These are phyloP conservation scores for Pythium insidiosum DNA, from an alignment of 352 stramenopile species.

Conservation along the genomic window DNA sequence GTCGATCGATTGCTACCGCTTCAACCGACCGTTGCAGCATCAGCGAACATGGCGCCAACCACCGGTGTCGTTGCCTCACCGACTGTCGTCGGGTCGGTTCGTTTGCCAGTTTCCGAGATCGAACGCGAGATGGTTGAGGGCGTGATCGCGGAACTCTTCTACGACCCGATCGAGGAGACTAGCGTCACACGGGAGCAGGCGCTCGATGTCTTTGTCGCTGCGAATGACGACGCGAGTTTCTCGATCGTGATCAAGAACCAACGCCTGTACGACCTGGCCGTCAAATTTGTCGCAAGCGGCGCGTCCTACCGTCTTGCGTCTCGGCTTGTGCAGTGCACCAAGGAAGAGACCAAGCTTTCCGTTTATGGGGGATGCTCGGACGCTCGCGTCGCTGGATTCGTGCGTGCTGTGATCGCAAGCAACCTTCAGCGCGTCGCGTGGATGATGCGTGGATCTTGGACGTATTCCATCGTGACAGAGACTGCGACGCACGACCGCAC, in stretches of 20 bases:
- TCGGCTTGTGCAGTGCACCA: constrained; percentile 45
- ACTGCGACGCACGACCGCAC: constrained; percentile 40
- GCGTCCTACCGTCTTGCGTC: constrained; percentile 46
- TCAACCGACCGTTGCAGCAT: constrained; percentile 7
- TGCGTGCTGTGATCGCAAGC: constrained; percentile 43
- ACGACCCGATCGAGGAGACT: constrained; percentile 32
- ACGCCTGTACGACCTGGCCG: constrained; percentile 46
- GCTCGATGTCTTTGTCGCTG: constrained; percentile 42
- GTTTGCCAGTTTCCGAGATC: constrained; percentile 44
- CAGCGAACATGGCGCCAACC: background rate
- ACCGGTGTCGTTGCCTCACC: background rate
- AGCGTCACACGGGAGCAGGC: constrained; percentile 27
- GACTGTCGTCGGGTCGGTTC: constrained; percentile 25
- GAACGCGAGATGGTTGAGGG: constrained; percentile 45
- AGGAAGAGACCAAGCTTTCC: constrained; percentile 45
- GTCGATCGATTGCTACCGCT: background rate
- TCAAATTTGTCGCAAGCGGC: constrained; percentile 54
- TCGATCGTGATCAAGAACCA: constrained; percentile 58
- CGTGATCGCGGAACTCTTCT: constrained; percentile 43
- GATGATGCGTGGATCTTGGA: constrained; percentile 56
- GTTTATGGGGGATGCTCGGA: constrained; percentile 45
- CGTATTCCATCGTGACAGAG: constrained; percentile 40
- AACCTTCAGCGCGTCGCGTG: constrained; percentile 55
- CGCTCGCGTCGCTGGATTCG: constrained; percentile 33
- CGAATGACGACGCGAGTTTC: constrained; percentile 29